phyloP scores from a whole-genome alignment of 306 rosid species.

The Abrus precatorius region DNA sequence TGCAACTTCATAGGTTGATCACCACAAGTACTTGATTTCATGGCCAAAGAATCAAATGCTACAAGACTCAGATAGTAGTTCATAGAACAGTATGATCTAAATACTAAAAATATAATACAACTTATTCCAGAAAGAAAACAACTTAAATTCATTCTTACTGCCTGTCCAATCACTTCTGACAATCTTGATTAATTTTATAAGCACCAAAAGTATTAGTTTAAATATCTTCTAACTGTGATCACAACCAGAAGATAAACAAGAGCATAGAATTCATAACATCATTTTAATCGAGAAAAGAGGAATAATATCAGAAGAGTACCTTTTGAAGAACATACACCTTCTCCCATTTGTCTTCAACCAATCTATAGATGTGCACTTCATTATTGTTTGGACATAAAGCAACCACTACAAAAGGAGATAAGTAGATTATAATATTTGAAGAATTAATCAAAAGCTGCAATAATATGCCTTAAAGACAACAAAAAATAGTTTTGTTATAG shows the following conservation, averaged over 20 bases:
- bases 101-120: not conserved
- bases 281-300: conserved; percentile 27
- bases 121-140: conserved; percentile 8
- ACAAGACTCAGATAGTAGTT: not conserved
- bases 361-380: conserved; percentile 88
- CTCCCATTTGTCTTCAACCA: conserved; percentile 94
- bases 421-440: conserved; percentile 33
- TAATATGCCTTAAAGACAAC: conserved; percentile 16
- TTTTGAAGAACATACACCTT: conserved; percentile 91
- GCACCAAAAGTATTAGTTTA: conserved; percentile 9
- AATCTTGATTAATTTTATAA: not conserved
- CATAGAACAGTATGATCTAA: not conserved
- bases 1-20: not conserved
- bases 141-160: conserved; percentile 5
- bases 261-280: not conserved
- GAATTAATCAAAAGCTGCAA: conserved; percentile 19
- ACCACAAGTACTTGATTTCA: not conserved
- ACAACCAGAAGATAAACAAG: conserved; percentile 21
- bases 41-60: not conserved
- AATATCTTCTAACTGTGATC: conserved; percentile 20
- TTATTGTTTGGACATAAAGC: conserved; percentile 93
- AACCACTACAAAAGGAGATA: conserved; percentile 69
- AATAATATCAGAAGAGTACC: conserved; percentile 56
- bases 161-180: not conserved
- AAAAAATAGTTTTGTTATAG: conserved; percentile 9